These are phyloP conservation scores for Lepidium africanum DNA, from an alignment of 345 rosid species.

Conservation along the genomic window DNA sequence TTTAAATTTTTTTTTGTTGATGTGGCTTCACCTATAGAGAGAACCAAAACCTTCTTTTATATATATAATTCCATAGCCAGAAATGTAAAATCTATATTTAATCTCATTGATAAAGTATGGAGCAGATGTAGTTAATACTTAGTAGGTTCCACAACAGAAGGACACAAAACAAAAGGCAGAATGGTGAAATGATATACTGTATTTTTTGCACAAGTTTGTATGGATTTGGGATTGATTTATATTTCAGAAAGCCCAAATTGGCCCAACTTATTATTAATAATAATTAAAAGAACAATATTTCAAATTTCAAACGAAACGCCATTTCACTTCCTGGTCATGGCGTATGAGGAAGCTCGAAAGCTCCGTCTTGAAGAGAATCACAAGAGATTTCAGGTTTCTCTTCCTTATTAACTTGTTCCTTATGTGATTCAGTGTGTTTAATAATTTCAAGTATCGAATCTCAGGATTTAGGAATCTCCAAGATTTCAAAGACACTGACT, in stretches of 20 bases:
- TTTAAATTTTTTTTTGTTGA: too few relatives aligned
- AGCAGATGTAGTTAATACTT: neutral
- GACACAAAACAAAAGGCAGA: neutral
- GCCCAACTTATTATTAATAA: neutral
- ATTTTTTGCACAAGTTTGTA: neutral
- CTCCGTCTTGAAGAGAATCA: conserved; percentile 40
- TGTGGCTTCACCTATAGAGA: too few relatives aligned
- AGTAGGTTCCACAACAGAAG: neutral
- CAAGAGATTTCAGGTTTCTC: conserved; percentile 36
- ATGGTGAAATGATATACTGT: neutral
- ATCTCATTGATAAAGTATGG: conserved; percentile 7
- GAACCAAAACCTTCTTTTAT: too few relatives aligned
- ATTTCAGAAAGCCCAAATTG: neutral
- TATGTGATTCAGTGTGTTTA: neutral
- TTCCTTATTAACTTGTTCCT: neutral
- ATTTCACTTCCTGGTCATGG: neutral
- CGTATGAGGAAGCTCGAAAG: conserved; percentile 43
- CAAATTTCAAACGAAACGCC: conserved; percentile 12
- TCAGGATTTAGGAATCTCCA: conserved; percentile 36
- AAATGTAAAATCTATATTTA: conserved; percentile 3
- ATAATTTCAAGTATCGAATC: neutral
- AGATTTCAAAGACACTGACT: conserved; percentile 20
- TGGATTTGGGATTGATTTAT: neutral
- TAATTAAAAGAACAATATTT: neutral
- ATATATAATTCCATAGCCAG: neutral